Evolutionary conservation across 2,329 filamentous ascomycete species (phyloP), one percentile per base, ranked within the genome.

Genomic region (Apiospora rasikravindrae): DNA sequence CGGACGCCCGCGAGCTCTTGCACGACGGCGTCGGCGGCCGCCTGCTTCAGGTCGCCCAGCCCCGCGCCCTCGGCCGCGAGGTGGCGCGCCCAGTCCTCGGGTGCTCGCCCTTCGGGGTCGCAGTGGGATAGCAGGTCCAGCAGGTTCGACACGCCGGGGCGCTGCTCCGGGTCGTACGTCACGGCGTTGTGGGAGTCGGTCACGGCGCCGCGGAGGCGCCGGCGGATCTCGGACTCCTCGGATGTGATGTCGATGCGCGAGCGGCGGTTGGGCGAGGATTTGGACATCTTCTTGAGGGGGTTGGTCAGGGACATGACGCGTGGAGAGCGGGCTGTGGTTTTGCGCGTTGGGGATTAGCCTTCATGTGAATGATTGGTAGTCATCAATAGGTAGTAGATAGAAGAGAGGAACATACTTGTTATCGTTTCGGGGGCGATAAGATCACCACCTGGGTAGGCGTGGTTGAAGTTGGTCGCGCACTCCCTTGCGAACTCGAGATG

Each of bases 401-500:
- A 44, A 67, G 33, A 44, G 44, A 4, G 16, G n/a, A n/a, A 26
- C 29, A 76, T 85, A 94, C 94, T 93, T 40, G 94, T 88, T 57
- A 97, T 84, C 0, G 93, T 93, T 76, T 92, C 85, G 0, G 95
- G 94, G 0, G 87, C 80, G 0, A 92, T 85, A 3, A 97, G 82
- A 19, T 84, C 87, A n/a, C 89, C 81, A 0, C 84, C 78, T 1
- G 89, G 89, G 76, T 93, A 94, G 2, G 88, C 83, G 78, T 93
- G 87, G 82, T 98, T 98, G 85, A 99, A 98, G 79, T 93, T 93
- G 73, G 90, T 92, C 11, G 93, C 96, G 74, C 95, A 92, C 80
- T 97, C 92, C 70, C 96, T 89, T 0, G 95, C 91, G 80, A 98
- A 97, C 81, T 99, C 96, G 29, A 99, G 89, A 82, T 99, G 96